These are phyloP conservation scores for Alternaria novae-zelandiae DNA, from an alignment of 2,329 filamentous ascomycete genomes.

Conservation along the genomic window DNA sequence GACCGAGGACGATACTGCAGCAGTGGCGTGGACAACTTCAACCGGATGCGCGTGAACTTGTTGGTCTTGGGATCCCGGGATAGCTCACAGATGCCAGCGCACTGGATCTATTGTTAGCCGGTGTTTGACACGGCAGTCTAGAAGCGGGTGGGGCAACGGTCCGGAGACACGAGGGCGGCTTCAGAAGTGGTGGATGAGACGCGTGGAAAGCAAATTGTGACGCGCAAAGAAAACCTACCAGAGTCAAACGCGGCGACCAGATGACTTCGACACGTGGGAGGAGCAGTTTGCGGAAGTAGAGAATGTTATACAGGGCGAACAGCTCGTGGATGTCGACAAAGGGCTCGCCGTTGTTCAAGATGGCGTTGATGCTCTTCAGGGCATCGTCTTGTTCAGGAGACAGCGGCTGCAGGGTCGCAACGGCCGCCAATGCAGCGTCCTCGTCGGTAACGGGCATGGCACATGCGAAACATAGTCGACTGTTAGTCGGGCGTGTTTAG, in stretches of 20 bases:
- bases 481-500: conserved; percentile 7
- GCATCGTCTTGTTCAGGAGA: conserved; percentile 45
- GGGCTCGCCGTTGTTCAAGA: conserved; percentile 48
- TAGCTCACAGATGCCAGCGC: conserved; percentile 55
- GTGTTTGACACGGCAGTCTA: conserved; percentile 14
- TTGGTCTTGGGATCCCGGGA: conserved; percentile 46
- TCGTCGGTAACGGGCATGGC: conserved; percentile 52
- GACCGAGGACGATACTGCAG: conserved; percentile 53
- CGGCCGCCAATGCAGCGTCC: conserved; percentile 49
- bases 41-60: conserved; percentile 49
- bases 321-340: conserved; percentile 52
- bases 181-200: conserved; percentile 10
- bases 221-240: conserved; percentile 25
- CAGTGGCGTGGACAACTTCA: conserved; percentile 54
- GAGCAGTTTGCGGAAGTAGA: conserved; percentile 53
- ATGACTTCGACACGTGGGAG: conserved; percentile 50
- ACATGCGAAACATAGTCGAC: conserved; percentile 15
- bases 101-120: conserved; percentile 36
- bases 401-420: conserved; percentile 43
- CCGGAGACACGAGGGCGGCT: conserved; percentile 6
- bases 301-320: conserved; percentile 49
- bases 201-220: conserved; percentile 12
- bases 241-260: conserved; percentile 54
- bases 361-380: conserved; percentile 41
- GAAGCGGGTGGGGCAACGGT: conserved; percentile 18